A percentile compares a stretch with the other conserved stretches of the same genome.
Evolutionary conservation across 169 alveolate genomes (phyloP).

Genomic region (Plasmodium billcollinsi): DNA sequence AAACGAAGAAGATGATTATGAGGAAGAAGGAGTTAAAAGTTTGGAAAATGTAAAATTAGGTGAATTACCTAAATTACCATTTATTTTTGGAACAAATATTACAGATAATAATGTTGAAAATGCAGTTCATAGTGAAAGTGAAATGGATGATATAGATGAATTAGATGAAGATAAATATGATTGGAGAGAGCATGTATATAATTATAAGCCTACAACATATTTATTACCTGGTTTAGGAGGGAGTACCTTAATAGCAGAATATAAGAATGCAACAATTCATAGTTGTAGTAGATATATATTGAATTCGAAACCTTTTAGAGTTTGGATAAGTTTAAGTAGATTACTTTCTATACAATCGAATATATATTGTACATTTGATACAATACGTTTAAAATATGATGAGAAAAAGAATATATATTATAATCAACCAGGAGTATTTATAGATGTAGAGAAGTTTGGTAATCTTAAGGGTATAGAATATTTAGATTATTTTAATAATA

Average conservation of each 20-base stretch:
- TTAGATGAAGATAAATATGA: neutral
- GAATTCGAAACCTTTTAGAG: constrained; percentile 54
- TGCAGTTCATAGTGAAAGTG: neutral
- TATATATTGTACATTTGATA: constrained; percentile 50
- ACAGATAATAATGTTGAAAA: neutral
- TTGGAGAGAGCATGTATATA: neutral
- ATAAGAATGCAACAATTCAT: constrained; percentile 25
- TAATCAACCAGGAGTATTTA: constrained; percentile 46
- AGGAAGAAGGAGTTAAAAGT: neutral
- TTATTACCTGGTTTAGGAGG: constrained; percentile 66
- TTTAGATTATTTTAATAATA: constrained; percentile 56
- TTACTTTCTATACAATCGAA: constrained; percentile 32
- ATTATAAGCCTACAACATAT: constrained; percentile 4
- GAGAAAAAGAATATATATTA: constrained; percentile 8
- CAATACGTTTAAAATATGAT: constrained; percentile 37
- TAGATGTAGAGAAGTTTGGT: constrained; percentile 47
- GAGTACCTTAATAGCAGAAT: constrained; percentile 56
- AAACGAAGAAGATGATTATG: neutral
- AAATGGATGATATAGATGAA: neutral
- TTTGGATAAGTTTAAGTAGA: constrained; percentile 50
- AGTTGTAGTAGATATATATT: constrained; percentile 27
- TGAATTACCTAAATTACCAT: neutral
- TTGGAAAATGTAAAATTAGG: neutral
- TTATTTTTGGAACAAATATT: neutral
- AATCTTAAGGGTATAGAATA: constrained; percentile 34